Evolutionary conservation across 1,139 yeast genomes (phyloP), one percentile per base, ranked within the genome.

Genomic region (Geotrichum carabidarum): DNA sequence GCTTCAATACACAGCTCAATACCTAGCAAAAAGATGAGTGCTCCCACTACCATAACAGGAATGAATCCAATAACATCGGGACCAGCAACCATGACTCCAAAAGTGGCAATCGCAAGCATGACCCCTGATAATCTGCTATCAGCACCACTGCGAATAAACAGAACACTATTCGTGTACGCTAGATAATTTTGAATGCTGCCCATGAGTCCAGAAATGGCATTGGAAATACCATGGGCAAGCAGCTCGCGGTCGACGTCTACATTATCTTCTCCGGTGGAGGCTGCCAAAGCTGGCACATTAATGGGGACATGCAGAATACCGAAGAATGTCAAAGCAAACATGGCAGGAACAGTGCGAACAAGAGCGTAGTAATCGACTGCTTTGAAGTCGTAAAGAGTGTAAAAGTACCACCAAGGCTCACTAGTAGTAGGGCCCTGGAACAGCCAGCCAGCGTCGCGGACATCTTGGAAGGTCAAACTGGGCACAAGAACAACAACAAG

Each of bases 261-360:
- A 51, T 76, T 72, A 59, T 84, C 85, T 78, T 87, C 86, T 4
- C 90, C 89, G 4, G 88, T 79, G 1, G 96, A 86, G 15, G 93
- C 94, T 0, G 98, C 97, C 55, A 93, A 75, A 0, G 99, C 98
- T 2, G 99, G 99, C 7, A 93, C 97, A 67, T 93, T 93, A 60
- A 93, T 93, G 4, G 99, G 99, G 11, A 93, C 99, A 67, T 93
- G 99, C 53, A 93, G 73, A 45, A 93, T 86, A 4, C 99, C 99
- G 65, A 93, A 93, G 68, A 93, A 93, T 0, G 99, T 91, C 60
- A 93, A 74, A 0, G 99, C 99, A 59, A 93, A 74, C 97, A 93
- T 93, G 4, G 95, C 86, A 7, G 99, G 99, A 14, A 90, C 59
- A 63, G 91, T 89, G 56, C 78, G 75, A 1, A 82, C 55, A 38